Evolutionary conservation across 176 grass and related monocot genomes (phyloP), one percentile per base, ranked within the genome.

Genomic region (Avena eriantha): DNA sequence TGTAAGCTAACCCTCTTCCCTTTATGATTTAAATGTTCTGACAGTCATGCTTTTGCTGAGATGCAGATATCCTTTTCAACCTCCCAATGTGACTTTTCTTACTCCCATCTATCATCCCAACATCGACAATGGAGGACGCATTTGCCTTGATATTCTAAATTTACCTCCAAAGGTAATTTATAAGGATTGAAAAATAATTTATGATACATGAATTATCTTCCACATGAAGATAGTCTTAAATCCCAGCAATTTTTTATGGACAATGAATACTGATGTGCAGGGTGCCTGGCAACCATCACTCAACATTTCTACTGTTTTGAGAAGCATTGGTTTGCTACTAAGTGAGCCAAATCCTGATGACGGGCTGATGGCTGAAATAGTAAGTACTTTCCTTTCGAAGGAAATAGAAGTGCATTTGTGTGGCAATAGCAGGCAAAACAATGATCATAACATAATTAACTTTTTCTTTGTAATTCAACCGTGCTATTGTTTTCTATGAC

Each of bases 121-220:
- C 78, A 98, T 98, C n/a, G 96, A 98, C 80, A 95, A 91, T 53
- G 96, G 91, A 85, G 93, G 96, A 18, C 91, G 93, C 26, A 93
- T 98, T 82, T 98, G 96, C 80, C 96, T 95, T 87, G 93, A 94
- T 89, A 98, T 98, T 90, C 91, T 98, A 34, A 98, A 98, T 86
- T 85, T 98, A 76, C 96, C 93, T 45, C 96, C 96, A 79, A 98
- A 94, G 93, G 96, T 98, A 82, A 56, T 77, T 80, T 3, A 50
- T 59, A 51, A 24, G 2, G 69, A 53, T 18, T 19, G 8, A 51
- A 74, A 34, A 49, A 53, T 81, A 49, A 59, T 47, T 68, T 83
- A 61, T 13, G 14, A 15, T 66, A 55, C 17, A 82, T 87, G 14
- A 46, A 43, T 72, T 69, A n/a, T 17, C 43, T 2, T 3, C 18